A percentile compares a stretch with the other conserved stretches of the same genome.
phyloP scores from a whole-genome alignment of 306 rosid species.

The Quillaja saponaria region DNA sequence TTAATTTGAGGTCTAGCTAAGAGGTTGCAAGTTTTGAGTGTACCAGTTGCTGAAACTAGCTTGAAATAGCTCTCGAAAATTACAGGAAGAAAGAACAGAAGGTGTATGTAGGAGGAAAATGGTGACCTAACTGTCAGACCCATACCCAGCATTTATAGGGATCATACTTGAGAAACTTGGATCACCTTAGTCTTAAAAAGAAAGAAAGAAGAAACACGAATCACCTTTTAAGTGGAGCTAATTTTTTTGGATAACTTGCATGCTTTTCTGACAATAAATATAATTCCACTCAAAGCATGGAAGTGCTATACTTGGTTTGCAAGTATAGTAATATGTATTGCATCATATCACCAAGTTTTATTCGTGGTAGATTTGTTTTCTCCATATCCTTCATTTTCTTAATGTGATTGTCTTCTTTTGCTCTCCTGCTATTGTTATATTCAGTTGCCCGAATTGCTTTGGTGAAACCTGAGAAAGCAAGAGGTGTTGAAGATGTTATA shows the following conservation, averaged over 20 bases:
- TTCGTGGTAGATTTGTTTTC: not conserved
- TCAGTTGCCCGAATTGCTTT: constrained; percentile 92
- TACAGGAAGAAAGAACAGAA: too few species aligned
- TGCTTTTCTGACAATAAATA: not conserved
- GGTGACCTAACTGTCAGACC: not conserved
- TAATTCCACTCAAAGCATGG: constrained; percentile 4
- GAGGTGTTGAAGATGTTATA: constrained; percentile 95
- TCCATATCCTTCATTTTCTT: constrained; percentile 6
- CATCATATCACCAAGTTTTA: not conserved
- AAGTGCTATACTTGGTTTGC: not conserved
- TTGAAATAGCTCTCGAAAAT: too few species aligned
- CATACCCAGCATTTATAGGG: not conserved
- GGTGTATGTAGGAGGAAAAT: not conserved
- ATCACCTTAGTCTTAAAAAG: too few species aligned
- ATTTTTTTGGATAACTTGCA: not conserved
- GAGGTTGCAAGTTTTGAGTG: too few species aligned
- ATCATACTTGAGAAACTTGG: not conserved
- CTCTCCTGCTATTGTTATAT: constrained; percentile 18
- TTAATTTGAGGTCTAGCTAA: too few species aligned
- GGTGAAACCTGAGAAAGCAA: constrained; percentile 98
- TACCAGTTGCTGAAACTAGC: too few species aligned
- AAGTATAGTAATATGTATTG: not conserved
- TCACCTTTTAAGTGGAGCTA: not conserved
- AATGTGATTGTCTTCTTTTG: not conserved
- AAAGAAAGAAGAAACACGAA: too few species aligned